Base-by-base conservation (phyloP, 306 rosid genomes). In the Nissolia schottii region DNA sequence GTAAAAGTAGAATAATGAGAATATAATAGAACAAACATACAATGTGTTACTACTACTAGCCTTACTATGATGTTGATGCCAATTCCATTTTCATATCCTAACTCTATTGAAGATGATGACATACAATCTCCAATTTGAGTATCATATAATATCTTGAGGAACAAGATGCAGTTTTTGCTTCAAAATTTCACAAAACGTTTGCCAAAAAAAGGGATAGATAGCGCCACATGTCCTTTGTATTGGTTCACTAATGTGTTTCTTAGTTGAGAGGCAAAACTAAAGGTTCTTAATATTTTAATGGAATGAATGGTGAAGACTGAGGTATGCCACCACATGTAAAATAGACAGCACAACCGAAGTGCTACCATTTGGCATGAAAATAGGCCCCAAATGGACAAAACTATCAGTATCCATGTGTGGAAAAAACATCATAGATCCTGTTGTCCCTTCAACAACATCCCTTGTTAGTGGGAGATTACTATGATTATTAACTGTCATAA, bases 321-420 rank as follows among this genome's bases (percentile, higher is more conserved):
- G 86, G 92, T 90, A 71, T 85, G 58, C 80, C 77, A 91, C 88
- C 92, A 59, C 87, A 86, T 77, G 54, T 32, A 38, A 74, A 78
- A 80, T 88, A 64, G 99, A 89, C 92, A 82, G 34, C 82, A 70
- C 88, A 89, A 81, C 99, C 76, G 79, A 81, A 83, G 70, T 54
- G 41, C 72, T 37, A 70, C 80, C 80, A 82, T 31, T 29, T 79
- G 84, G 73, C 34, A 73, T 31, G 25, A 45, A 43, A 50, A 64
- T 81, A 71, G 49, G 58, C 76, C 77, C 57, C n/a, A n/a, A n/a
- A n/a, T n/a, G n/a, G n/a, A n/a, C n/a, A n/a, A 77, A 43, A 38
- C 50, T 41, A 45, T 45, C 12, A 29, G 14, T 59, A 49, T 58
- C 79, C 70, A 46, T 10, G 29, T 53, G 11, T 13, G 37, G 64